A percentile compares a stretch with the other conserved stretches of the same genome.
Evolutionary conservation across 2,329 filamentous ascomycete species (phyloP).

Genomic region (Canariomyces notabilis): DNA sequence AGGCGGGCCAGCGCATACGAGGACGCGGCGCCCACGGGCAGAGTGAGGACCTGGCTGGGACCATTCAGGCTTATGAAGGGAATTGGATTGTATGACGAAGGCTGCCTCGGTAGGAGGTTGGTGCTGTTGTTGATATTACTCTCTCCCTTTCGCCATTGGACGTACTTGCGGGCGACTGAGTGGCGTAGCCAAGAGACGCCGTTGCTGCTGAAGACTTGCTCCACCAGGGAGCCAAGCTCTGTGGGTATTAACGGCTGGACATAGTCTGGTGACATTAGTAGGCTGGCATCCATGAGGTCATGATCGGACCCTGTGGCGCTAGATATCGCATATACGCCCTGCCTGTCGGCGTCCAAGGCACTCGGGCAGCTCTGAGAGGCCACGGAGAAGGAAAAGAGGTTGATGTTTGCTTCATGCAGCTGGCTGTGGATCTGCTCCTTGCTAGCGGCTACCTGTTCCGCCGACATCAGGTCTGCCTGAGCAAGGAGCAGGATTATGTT

Average conservation of each 20-base stretch:
- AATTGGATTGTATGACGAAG: slow-evolving; percentile 15
- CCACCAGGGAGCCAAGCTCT: slow-evolving; percentile 66
- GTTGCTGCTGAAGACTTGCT: slow-evolving; percentile 69
- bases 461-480: slow-evolving; percentile 64
- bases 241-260: slow-evolving; percentile 72
- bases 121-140: neutral
- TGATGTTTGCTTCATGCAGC: slow-evolving; percentile 53
- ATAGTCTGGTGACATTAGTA: slow-evolving; percentile 90
- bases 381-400: slow-evolving; percentile 60
- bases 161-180: slow-evolving; percentile 73
- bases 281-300: slow-evolving; percentile 85
- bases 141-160: slow-evolving; percentile 57
- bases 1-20: slow-evolving; percentile 59
- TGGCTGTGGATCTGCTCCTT: slow-evolving; percentile 57
- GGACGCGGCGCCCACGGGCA: slow-evolving; percentile 29
- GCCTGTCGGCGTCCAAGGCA: slow-evolving; percentile 20
- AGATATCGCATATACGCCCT: slow-evolving; percentile 69
- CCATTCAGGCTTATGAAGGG: neutral
- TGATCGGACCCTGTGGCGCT: slow-evolving; percentile 65
- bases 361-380: slow-evolving; percentile 27
- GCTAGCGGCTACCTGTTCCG: slow-evolving; percentile 50
- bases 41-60: slow-evolving; percentile 16
- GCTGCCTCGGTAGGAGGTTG: slow-evolving; percentile 10
- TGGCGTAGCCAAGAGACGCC: slow-evolving; percentile 79
- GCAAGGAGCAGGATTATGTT: slow-evolving; percentile 83